Evolutionary conservation across 2,329 filamentous ascomycete species (phyloP).

Genomic region (Colletotrichum eremochloae): DNA sequence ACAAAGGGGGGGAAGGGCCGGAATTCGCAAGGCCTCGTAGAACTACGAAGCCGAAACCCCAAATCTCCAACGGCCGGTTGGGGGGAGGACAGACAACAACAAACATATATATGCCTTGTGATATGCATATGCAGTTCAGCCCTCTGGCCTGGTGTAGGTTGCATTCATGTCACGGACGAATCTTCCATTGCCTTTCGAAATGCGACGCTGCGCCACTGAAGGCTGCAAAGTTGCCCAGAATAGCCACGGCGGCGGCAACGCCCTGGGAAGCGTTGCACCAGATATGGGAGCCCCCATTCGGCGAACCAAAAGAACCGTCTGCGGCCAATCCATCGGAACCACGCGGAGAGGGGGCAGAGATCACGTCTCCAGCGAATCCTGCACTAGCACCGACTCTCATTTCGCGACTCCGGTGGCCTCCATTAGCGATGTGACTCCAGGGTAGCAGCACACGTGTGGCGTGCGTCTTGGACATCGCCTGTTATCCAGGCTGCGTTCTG

Average conservation of each 20-base stretch:
- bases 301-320: constrained; percentile 4
- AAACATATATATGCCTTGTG: background rate
- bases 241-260: constrained; percentile 7
- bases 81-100: background rate
- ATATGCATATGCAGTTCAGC: background rate
- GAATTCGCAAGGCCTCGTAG: background rate
- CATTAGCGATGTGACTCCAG: background rate
- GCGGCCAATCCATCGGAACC: constrained; percentile 3
- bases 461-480: background rate
- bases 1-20: background rate
- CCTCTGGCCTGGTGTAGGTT: background rate
- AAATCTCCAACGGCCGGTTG: background rate
- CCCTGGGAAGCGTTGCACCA: constrained; percentile 26
- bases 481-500: background rate
- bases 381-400: background rate
- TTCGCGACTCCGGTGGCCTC: constrained; percentile 11
- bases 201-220: constrained; percentile 1
- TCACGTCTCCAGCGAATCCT: constrained; percentile 8
- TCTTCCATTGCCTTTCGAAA: background rate
- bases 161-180: background rate
- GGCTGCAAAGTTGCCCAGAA: background rate
- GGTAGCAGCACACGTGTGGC: background rate
- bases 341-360: background rate
- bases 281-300: background rate
- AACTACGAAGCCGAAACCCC: background rate